phyloP scores from a whole-genome alignment of 176 grass and related monocot genomes.

The Cocos nucifera region DNA sequence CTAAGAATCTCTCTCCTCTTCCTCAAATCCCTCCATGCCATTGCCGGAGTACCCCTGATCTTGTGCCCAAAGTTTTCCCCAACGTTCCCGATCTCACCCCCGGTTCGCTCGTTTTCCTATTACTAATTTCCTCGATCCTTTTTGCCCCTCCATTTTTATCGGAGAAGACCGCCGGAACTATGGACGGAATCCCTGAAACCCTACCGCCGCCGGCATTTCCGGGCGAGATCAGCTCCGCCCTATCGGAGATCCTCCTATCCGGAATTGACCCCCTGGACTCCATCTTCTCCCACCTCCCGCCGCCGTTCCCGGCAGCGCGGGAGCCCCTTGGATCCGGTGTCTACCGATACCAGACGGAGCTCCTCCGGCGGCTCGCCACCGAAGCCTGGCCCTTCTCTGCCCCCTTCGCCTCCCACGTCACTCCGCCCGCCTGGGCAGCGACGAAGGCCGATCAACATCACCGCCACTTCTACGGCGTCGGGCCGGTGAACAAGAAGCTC shows the following conservation, averaged over 20 bases:
- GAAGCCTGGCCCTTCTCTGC: background rate
- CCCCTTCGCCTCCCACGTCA: background rate
- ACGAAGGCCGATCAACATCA: background rate
- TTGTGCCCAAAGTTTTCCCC: background rate
- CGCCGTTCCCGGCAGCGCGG: conserved; percentile 9
- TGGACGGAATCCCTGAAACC: conserved; percentile 2
- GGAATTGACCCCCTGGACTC: conserved; percentile 66
- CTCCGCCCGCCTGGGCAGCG: background rate
- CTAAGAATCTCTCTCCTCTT: background rate
- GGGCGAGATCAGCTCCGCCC: conserved; percentile 33
- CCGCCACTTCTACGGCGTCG: no score
- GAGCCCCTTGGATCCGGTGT: conserved; percentile 65
- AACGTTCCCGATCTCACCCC: background rate
- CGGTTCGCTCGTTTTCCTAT: background rate
- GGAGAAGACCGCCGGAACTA: background rate
- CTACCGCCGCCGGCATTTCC: conserved; percentile 9
- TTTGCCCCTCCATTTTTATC: background rate
- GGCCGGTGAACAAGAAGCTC: conserved; percentile 30
- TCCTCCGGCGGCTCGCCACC: conserved; percentile 52
- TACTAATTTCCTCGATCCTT: background rate
- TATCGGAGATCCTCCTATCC: conserved; percentile 51
- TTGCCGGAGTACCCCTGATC: background rate
- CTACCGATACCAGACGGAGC: conserved; percentile 70
- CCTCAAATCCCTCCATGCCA: background rate
- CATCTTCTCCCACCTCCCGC: conserved; percentile 67